phyloP scores from a whole-genome alignment of 352 stramenopile species.

The Phytopythium vexans region DNA sequence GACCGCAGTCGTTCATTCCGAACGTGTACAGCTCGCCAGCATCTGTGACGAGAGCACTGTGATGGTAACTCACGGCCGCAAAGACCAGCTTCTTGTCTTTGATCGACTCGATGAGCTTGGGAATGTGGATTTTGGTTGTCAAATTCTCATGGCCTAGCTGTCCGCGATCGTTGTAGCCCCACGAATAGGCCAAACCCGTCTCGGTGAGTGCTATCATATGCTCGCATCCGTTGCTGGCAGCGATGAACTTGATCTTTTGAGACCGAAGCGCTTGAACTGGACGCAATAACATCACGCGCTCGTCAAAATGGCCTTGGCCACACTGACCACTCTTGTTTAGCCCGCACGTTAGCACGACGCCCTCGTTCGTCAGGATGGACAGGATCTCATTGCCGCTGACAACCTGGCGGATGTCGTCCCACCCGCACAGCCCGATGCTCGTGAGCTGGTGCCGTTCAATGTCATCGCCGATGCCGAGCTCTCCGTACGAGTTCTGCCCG shows the following conservation, averaged over 20 bases:
- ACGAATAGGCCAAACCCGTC: constrained; percentile 77
- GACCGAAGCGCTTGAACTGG: constrained; percentile 76
- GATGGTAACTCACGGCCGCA: constrained; percentile 83
- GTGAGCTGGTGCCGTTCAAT: constrained; percentile 79
- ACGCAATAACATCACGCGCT: constrained; percentile 80
- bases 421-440: constrained; percentile 72
- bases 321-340: constrained; percentile 89
- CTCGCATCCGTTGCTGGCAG: constrained; percentile 87
- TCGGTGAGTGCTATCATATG: constrained; percentile 86
- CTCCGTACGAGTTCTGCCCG: constrained; percentile 87
- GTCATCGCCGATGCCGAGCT: constrained; percentile 83
- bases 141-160: constrained; percentile 85
- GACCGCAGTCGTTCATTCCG: constrained; percentile 88
- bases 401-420: constrained; percentile 82
- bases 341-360: constrained; percentile 76
- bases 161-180: constrained; percentile 86
- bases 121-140: constrained; percentile 79
- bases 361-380: constrained; percentile 78
- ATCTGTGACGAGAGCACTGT: constrained; percentile 76
- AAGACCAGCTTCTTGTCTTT: constrained; percentile 83
- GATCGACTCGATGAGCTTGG: constrained; percentile 81
- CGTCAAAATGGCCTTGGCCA: constrained; percentile 84
- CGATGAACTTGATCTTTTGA: constrained; percentile 75
- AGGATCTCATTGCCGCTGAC: constrained; percentile 83
- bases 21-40: constrained; percentile 82